phyloP scores from a whole-genome alignment of 208 protist species.

The Trichomonas vaginalis region DNA sequence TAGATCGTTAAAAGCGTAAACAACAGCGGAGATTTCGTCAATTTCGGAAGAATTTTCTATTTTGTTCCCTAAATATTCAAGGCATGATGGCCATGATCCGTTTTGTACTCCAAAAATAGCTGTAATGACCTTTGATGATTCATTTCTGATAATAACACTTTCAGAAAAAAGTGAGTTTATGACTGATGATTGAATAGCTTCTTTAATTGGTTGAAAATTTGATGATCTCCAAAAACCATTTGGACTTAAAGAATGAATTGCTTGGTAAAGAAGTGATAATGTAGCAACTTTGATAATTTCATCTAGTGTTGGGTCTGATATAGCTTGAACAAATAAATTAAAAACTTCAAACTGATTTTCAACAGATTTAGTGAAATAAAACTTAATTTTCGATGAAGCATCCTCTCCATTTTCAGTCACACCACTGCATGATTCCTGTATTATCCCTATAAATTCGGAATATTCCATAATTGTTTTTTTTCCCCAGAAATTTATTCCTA shows the following conservation, averaged over 20 bases:
- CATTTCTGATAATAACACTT: not conserved
- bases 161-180: not conserved
- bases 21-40: not conserved
- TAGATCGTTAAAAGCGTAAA: not conserved
- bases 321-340: not conserved
- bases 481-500: too few species aligned
- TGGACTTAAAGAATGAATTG: not conserved
- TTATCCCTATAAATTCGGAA: not conserved
- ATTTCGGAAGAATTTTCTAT: not conserved
- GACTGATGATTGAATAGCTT: not conserved
- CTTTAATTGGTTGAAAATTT: too few species aligned
- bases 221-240: not conserved
- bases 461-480: too few species aligned
- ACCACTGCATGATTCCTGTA: not conserved
- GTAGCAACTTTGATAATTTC: not conserved
- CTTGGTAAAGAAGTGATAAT: not conserved
- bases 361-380: not conserved
- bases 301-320: not conserved
- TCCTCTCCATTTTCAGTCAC: not conserved
- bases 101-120: not conserved
- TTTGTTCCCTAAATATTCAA: not conserved
- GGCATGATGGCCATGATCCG: not conserved
- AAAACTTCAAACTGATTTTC: not conserved
- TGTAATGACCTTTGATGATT: not conserved
- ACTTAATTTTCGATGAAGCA: not conserved